phyloP scores from a whole-genome alignment of 2,329 filamentous ascomycete species.

The Coniella lustricola region DNA sequence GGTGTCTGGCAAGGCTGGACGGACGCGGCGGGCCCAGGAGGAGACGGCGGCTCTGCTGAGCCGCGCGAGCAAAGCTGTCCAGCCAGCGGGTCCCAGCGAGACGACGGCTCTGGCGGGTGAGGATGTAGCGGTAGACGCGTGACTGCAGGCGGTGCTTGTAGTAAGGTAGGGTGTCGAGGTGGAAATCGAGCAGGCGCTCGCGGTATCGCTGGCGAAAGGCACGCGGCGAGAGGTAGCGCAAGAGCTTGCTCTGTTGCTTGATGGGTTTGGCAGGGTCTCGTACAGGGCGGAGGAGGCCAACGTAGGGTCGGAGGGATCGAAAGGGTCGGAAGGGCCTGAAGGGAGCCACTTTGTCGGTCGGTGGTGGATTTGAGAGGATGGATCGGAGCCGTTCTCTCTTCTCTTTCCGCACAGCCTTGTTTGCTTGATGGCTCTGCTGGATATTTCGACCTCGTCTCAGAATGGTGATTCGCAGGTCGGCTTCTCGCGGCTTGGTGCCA shows the following conservation, averaged over 20 bases:
- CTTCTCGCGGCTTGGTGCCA: too few species aligned
- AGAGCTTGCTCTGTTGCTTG: constrained; percentile 40
- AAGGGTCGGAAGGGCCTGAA: constrained; percentile 32
- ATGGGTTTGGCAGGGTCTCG: constrained; percentile 22
- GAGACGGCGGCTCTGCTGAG: constrained; percentile 35
- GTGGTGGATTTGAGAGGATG: background rate
- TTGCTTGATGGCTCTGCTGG: too few species aligned
- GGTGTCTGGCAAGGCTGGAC: background rate
- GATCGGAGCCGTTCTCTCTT: too few species aligned
- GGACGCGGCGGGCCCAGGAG: constrained; percentile 32
- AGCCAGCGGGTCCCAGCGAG: constrained; percentile 40
- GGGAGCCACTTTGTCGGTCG: constrained; percentile 35
- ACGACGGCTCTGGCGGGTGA: constrained; percentile 54
- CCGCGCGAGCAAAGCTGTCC: constrained; percentile 30
- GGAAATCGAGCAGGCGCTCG: constrained; percentile 61
- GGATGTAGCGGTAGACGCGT: constrained; percentile 67
- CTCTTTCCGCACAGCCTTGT: too few species aligned
- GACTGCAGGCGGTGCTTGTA: constrained; percentile 67
- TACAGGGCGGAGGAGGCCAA: constrained; percentile 22
- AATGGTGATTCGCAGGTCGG: too few species aligned
- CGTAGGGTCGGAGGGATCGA: constrained; percentile 28
- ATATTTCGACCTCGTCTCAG: too few species aligned
- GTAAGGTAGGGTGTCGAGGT: constrained; percentile 65
- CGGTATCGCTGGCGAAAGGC: constrained; percentile 54
- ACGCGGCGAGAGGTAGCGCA: constrained; percentile 64